These are phyloP conservation scores for Candida boidinii DNA, from an alignment of 805 yeast genomes.

Conservation along the genomic window DNA sequence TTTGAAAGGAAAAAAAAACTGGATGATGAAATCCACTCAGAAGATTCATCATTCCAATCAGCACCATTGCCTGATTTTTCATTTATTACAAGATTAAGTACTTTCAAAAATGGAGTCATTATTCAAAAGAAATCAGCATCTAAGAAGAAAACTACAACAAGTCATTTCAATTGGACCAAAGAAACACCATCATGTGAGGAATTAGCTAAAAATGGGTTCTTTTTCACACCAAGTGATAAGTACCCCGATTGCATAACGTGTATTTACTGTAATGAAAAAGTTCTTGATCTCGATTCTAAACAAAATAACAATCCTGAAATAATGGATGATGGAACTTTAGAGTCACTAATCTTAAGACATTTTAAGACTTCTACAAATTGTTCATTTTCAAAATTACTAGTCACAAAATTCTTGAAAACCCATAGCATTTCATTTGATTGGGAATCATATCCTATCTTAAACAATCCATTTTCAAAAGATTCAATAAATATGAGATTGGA, in stretches of 20 bases:
- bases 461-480: slow-evolving; percentile 24
- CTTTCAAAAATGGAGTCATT: too few species aligned
- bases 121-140: too few species aligned
- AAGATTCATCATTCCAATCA: too few species aligned
- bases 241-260: slow-evolving; percentile 48
- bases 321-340: slow-evolving; percentile 5
- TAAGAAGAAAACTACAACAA: too few species aligned
- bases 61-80: too few species aligned
- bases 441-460: slow-evolving; percentile 17
- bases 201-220: slow-evolving; percentile 46
- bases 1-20: too few species aligned
- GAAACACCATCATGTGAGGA: too few species aligned
- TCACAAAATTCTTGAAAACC: slow-evolving; percentile 8
- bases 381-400: slow-evolving; percentile 12
- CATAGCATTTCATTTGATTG: slow-evolving; percentile 9
- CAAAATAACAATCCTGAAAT: background rate
- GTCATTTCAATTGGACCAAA: too few species aligned
- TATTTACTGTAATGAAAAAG: slow-evolving; percentile 44
- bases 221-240: slow-evolving; percentile 41
- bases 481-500: slow-evolving; percentile 25
- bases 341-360: slow-evolving; percentile 15
- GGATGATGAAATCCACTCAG: too few species aligned
- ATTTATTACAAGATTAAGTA: too few species aligned
- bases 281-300: background rate
- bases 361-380: slow-evolving; percentile 19